Percentiles rank a stretch among this genome's conserved stretches.
Evolutionary conservation across 176 grass and related monocot species (phyloP).

Genomic region (Cenchrus americanus): DNA sequence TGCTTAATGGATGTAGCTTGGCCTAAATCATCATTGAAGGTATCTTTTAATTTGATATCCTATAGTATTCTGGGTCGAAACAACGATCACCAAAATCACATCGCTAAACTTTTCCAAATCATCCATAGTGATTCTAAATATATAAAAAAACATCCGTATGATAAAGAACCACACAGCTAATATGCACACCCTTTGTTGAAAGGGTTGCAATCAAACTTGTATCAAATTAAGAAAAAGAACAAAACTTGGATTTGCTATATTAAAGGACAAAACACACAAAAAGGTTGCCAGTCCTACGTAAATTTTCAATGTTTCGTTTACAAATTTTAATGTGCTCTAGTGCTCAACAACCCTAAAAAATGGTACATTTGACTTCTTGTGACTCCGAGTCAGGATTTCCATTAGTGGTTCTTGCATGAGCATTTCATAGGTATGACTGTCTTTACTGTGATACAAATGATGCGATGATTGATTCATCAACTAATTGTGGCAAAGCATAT

Average conservation of each 20-base stretch:
- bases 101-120: background rate
- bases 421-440: background rate
- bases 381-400: background rate
- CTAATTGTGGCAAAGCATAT: background rate
- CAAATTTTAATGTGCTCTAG: background rate
- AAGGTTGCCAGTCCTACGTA: constrained; percentile 6
- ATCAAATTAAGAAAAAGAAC: background rate
- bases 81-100: background rate
- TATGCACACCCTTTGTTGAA: constrained; percentile 9
- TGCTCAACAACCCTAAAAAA: background rate
- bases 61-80: constrained; percentile 10
- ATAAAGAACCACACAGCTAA: background rate
- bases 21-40: background rate
- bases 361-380: background rate
- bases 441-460: constrained; percentile 1
- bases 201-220: background rate
- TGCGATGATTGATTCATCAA: background rate
- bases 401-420: constrained; percentile 13
- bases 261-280: background rate
- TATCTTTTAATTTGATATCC: constrained; percentile 8
- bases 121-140: constrained; percentile 15
- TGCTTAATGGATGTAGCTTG: background rate
- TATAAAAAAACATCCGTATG: background rate
- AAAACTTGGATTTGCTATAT: constrained; percentile 2
- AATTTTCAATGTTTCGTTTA: background rate